phyloP scores from a whole-genome alignment of 1,139 yeast species.

The Hansenula lynferdii region DNA sequence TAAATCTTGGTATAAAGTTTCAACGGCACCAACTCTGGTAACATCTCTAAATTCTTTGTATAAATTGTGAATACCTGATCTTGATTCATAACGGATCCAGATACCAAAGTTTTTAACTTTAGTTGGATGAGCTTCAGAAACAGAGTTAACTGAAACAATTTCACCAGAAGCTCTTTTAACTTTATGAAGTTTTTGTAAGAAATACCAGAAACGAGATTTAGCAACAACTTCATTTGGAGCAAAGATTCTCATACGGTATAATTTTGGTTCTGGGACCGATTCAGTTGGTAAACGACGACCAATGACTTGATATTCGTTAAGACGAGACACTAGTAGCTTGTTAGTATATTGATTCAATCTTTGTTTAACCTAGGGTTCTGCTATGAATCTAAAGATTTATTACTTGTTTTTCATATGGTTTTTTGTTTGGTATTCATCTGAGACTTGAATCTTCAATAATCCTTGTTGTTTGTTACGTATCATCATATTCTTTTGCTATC shows the following conservation, averaged over 20 bases:
- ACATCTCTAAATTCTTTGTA: constrained; percentile 99
- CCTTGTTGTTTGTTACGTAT: too few relatives aligned
- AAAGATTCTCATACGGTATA: constrained; percentile 99
- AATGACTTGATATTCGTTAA: constrained; percentile 99
- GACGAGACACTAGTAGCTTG: constrained; percentile 64
- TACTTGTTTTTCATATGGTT: too few relatives aligned
- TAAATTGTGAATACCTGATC: constrained; percentile 99
- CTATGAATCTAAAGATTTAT: too few relatives aligned
- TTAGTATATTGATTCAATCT: too few relatives aligned
- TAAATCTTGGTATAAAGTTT: constrained; percentile 98
- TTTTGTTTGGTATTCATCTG: too few relatives aligned
- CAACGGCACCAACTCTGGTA: constrained; percentile 98
- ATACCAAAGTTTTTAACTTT: constrained; percentile 99
- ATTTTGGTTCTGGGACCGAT: constrained; percentile 98
- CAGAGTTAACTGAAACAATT: constrained; percentile 87
- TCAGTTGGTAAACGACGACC: constrained; percentile 99
- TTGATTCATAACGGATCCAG: constrained; percentile 99
- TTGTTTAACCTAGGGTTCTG: too few relatives aligned
- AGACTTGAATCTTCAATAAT: too few relatives aligned
- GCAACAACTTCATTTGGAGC: constrained; percentile 99
- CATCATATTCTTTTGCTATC: too few relatives aligned
- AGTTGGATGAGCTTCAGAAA: constrained; percentile 95
- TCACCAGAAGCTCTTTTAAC: constrained; percentile 99
- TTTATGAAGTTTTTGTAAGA: constrained; percentile 98
- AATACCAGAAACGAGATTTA: constrained; percentile 99